A percentile compares a stretch with the other conserved stretches of the same genome.
Conservation (phyloP, 2,329 filamentous ascomycete genomes). For the Scedosporium minutisporum region DNA sequence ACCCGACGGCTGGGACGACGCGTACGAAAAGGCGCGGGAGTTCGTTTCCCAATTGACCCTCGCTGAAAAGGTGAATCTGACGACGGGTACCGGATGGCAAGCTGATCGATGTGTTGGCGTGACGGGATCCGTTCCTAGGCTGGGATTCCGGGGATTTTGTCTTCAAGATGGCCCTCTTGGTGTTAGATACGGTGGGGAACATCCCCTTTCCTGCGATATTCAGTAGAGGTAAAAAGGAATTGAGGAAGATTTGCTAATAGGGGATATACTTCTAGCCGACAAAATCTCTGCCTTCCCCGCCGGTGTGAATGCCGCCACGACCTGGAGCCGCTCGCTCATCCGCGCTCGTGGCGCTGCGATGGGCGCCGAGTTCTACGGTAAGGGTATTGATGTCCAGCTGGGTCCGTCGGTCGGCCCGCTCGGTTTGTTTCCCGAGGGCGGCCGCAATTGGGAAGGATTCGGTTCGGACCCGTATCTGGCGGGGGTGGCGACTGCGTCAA, state of each 20-base stretch:
- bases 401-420: slow-evolving; percentile 52
- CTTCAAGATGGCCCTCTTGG: slow-evolving; percentile 5
- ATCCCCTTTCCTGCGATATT: background rate
- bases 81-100: slow-evolving; percentile 1
- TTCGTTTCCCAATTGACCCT: slow-evolving; percentile 5
- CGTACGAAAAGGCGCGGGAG: background rate
- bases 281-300: slow-evolving; percentile 2
- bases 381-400: slow-evolving; percentile 65
- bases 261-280: background rate
- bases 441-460: slow-evolving; percentile 51
- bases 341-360: slow-evolving; percentile 59
- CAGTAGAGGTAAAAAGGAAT: background rate
- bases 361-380: slow-evolving; percentile 60
- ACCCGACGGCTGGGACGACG: slow-evolving; percentile 4
- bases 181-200: slow-evolving; percentile 1
- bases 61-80: slow-evolving; percentile 5
- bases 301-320: slow-evolving; percentile 3
- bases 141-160: slow-evolving; percentile 6
- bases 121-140: slow-evolving; percentile 3
- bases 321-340: slow-evolving; percentile 38
- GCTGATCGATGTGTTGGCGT: slow-evolving; percentile 3
- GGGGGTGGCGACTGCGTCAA: slow-evolving; percentile 53
- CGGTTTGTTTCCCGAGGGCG: slow-evolving; percentile 54
- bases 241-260: too few species aligned
- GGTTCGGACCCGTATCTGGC: slow-evolving; percentile 60